A percentile compares a stretch with the other conserved stretches of the same genome.
phyloP scores from a whole-genome alignment of 2,329 filamentous ascomycete species.

The Pseudocercospora crystallina region DNA sequence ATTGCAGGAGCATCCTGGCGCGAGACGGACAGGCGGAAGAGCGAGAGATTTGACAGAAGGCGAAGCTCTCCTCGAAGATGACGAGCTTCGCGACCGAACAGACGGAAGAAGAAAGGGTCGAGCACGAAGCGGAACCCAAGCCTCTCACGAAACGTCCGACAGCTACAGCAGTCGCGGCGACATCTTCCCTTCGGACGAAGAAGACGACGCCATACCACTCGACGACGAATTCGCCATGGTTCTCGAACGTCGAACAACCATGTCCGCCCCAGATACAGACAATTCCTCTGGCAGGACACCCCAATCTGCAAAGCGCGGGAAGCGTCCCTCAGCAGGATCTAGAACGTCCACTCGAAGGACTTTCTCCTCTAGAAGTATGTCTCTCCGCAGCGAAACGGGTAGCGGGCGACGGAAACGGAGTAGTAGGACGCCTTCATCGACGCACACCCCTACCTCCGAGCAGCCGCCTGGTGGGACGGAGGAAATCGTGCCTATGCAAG shows the following conservation, averaged over 20 bases:
- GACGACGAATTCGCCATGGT: conserved; percentile 90
- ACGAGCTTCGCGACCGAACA: conserved; percentile 47
- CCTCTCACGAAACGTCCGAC: conserved; percentile 78
- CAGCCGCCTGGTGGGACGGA: conserved; percentile 4
- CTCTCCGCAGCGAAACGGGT: conserved; percentile 13
- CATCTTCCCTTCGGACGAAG: conserved; percentile 83
- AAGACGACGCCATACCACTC: conserved; percentile 85
- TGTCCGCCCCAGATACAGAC: conserved; percentile 59
- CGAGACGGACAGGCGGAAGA: conserved; percentile 36
- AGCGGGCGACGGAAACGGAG: conserved; percentile 18
- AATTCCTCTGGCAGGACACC: conserved; percentile 64
- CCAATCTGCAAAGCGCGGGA: conserved; percentile 29
- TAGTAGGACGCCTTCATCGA: conserved; percentile 20
- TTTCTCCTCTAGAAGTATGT: conserved; percentile 23
- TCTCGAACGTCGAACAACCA: conserved; percentile 64
- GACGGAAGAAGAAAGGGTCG: conserved; percentile 42
- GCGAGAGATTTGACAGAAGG: conserved; percentile 53
- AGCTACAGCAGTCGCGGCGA: conserved; percentile 86
- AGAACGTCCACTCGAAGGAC: conserved; percentile 28
- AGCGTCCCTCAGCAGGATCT: conserved; percentile 44
- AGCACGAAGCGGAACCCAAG: conserved; percentile 74
- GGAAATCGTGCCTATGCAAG: conserved; percentile 26
- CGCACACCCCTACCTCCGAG: conserved; percentile 15
- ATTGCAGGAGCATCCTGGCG: conserved; percentile 79
- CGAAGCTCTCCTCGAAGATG: conserved; percentile 69